Conservation (phyloP, 257 asterid genomes). For the Marsdenia floribunda region DNA sequence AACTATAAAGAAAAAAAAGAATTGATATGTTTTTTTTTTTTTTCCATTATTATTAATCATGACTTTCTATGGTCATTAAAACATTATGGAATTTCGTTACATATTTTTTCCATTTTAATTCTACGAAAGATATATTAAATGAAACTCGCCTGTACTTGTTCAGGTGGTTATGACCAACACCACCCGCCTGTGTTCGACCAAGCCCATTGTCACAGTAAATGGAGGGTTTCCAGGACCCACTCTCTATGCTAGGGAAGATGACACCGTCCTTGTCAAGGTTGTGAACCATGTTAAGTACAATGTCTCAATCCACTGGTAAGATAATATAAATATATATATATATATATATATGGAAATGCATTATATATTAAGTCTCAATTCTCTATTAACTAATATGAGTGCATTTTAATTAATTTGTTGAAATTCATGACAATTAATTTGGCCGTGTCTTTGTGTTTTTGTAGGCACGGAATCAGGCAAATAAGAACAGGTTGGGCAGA, state of each 20-base stretch:
- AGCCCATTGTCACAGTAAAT: slow-evolving; percentile 70
- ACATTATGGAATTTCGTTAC: no score
- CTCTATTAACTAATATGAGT: no score
- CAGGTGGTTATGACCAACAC: slow-evolving; percentile 73
- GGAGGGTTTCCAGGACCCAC: slow-evolving; percentile 86
- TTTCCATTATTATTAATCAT: no score
- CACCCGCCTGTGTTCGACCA: slow-evolving; percentile 56
- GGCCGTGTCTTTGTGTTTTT: neutral
- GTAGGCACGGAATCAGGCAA: slow-evolving; percentile 85
- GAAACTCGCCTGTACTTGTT: neutral
- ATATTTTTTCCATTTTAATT: no score
- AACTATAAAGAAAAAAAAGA: no score
- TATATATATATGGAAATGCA: neutral
- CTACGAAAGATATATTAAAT: no score
- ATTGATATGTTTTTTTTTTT: no score
- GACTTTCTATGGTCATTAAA: no score
- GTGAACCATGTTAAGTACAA: slow-evolving; percentile 83
- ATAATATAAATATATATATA: neutral
- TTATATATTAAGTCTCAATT: neutral
- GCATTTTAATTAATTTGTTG: no score
- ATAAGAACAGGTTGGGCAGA: slow-evolving; percentile 92
- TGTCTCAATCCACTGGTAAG: slow-evolving; percentile 78
- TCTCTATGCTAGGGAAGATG: slow-evolving; percentile 79
- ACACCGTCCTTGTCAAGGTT: slow-evolving; percentile 56
- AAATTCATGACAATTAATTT: no score